phyloP scores from a whole-genome alignment of 2,329 filamentous ascomycete genomes.

The Colletotrichum musicola region DNA sequence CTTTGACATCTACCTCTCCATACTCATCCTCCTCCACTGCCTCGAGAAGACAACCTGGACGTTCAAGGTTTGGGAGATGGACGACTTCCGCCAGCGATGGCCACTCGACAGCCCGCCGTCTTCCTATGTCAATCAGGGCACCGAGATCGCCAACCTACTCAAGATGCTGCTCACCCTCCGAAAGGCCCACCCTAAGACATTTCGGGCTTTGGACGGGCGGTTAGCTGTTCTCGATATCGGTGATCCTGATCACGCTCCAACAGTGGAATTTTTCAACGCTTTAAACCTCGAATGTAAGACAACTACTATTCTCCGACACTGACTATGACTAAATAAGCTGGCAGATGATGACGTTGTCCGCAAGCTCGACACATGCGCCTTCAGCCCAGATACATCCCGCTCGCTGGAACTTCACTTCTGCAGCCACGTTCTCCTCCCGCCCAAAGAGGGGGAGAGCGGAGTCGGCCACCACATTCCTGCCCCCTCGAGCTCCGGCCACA shows the following conservation, averaged over 20 bases:
- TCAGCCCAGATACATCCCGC: conserved; percentile 53
- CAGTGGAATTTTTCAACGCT: conserved; percentile 66
- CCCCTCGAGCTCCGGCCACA: conserved; percentile 35
- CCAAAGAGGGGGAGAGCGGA: conserved; percentile 31
- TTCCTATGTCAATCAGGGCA: conserved; percentile 70
- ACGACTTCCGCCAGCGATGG: conserved; percentile 70
- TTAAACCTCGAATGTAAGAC: conserved; percentile 70
- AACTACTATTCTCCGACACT: neutral
- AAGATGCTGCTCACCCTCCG: conserved; percentile 73
- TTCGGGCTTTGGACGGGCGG: conserved; percentile 60
- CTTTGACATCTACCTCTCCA: conserved; percentile 72
- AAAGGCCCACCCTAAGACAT: conserved; percentile 68
- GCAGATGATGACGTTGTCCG: conserved; percentile 45
- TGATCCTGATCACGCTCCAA: conserved; percentile 51
- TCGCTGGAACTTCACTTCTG: conserved; percentile 65
- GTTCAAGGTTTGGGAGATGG: conserved; percentile 76
- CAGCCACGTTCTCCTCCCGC: conserved; percentile 59
- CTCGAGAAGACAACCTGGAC: conserved; percentile 78
- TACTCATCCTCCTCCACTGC: conserved; percentile 73
- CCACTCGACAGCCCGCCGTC: conserved; percentile 69
- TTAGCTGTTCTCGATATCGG: conserved; percentile 60
- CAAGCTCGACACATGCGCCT: conserved; percentile 43
- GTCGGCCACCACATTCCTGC: conserved; percentile 28
- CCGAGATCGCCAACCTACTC: conserved; percentile 68
- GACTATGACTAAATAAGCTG: neutral